Evolutionary conservation across 352 stramenopile genomes (phyloP), one percentile per base, ranked within the genome.

Genomic region (Pythium dissimile): DNA sequence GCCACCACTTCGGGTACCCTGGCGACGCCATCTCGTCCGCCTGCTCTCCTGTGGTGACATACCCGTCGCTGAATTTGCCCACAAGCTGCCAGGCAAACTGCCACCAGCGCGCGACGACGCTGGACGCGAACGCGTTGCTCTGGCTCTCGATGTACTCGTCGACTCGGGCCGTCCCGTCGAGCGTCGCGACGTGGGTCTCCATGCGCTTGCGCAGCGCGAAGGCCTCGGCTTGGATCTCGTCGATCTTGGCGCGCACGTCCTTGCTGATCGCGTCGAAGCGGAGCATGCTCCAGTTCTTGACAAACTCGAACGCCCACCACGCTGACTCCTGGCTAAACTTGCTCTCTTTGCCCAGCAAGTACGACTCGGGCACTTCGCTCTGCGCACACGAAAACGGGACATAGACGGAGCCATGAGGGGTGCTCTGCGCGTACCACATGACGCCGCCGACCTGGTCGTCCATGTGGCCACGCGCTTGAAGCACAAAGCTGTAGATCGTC

Each of bases 271-370:
- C 57, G 39, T 85, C 64, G 32, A 82, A 89, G 34, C 77, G 77
- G 11, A 89, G 48, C 49, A 84, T 68, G 48, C 78, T 85, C 79
- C 77, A 87, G 64, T 89, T 86, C 54, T 84, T 82, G 37, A 89
- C 77, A 70, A 88, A 82, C 46, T 88, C 77, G 55, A 89, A 89
- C 15, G 76, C 76, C 75, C 79, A 84, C 79, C 79, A 89, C 27
- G 79, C 72, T 18, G 75, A 87, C 26, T 77, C 53, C 12, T 54
- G 51, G 23, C 62, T 58, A 28, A 89, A 84, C 43, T 70, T 65
- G 27, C 73, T 83, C 39, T 86, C 73, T 52, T 86, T 84, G 44
- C 75, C 75, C 31, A 67, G 59, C 21, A 76, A 16, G 47, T 86
- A 88, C 43, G 73, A 79, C 23, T 58, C 54, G 11, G 76, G 76